Evolutionary conservation across 1,284 basidiomycete genomes (phyloP).

Genomic region (Trichosporon coremiiforme): DNA sequence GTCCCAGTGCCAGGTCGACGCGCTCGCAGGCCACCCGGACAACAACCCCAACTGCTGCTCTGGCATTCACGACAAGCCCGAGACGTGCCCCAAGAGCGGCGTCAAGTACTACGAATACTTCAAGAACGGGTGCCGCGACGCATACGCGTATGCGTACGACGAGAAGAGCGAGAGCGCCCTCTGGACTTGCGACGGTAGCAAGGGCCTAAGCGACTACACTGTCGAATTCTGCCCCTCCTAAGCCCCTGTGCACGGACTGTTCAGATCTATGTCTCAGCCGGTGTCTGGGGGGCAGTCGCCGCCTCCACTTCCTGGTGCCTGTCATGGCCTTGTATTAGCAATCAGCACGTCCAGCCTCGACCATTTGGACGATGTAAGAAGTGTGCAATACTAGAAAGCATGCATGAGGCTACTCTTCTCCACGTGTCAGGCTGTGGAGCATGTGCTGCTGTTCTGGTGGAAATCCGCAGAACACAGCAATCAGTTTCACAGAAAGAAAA

Average conservation of each 20-base stretch:
- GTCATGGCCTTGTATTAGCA: too few relatives aligned
- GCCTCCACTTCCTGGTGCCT: not conserved
- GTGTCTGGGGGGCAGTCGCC: not conserved
- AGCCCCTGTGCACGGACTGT: too few relatives aligned
- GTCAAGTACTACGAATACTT: constrained; percentile 33
- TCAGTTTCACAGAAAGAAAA: not conserved
- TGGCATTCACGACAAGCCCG: not conserved
- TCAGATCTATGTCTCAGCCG: not conserved
- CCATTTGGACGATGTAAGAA: not conserved
- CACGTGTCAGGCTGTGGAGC: not conserved
- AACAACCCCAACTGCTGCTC: constrained; percentile 8
- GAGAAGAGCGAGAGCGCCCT: constrained; percentile 41
- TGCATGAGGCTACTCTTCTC: not conserved
- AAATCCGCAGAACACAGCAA: not conserved
- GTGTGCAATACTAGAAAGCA: not conserved
- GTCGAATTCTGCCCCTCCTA: constrained; percentile 43
- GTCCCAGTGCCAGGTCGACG: not conserved
- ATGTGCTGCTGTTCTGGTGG: not conserved
- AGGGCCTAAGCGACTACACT: constrained; percentile 34
- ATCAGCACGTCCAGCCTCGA: too few relatives aligned
- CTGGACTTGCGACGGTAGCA: constrained; percentile 32
- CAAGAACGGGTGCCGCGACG: constrained; percentile 40
- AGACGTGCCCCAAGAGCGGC: not conserved
- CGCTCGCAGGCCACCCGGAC: not conserved
- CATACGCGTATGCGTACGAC: constrained; percentile 47